phyloP scores from a whole-genome alignment of 306 rosid species.

The Medicago arabica region DNA sequence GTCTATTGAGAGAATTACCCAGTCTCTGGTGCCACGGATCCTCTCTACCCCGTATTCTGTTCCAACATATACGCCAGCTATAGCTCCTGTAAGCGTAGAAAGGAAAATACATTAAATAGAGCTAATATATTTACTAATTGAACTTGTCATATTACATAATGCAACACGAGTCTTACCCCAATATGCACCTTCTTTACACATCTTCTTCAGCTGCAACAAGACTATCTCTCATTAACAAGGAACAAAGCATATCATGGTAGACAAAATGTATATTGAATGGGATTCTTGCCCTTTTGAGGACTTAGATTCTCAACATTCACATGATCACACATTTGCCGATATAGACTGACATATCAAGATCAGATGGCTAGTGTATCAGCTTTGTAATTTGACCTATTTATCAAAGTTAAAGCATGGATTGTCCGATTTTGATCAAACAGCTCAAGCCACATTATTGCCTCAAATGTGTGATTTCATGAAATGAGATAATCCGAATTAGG shows the following conservation, averaged over 20 bases:
- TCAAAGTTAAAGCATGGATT: neutral
- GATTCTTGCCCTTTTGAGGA: constrained; percentile 8
- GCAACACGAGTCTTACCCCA: constrained; percentile 75
- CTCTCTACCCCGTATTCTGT: constrained; percentile 72
- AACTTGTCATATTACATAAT: neutral
- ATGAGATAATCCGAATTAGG: neutral
- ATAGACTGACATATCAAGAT: neutral
- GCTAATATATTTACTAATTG: constrained; percentile 6
- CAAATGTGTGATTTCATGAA: neutral
- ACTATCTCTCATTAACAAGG: constrained; percentile 46
- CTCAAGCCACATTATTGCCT: neutral
- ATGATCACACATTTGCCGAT: neutral
- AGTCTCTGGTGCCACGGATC: constrained; percentile 79
- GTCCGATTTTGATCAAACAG: neutral
- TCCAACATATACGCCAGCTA: constrained; percentile 86
- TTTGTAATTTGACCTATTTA: neutral
- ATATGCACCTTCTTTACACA: constrained; percentile 95
- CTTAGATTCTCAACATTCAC: neutral
- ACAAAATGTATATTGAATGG: neutral
- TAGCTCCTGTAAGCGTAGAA: constrained; percentile 56
- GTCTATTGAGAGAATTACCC: constrained; percentile 62
- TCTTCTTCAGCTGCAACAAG: constrained; percentile 87
- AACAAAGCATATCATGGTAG: constrained; percentile 18
- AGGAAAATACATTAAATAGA: constrained; percentile 21
- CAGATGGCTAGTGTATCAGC: neutral